Evolutionary conservation across 805 yeast species (phyloP).

Genomic region (Kazachstania taianensis): DNA sequence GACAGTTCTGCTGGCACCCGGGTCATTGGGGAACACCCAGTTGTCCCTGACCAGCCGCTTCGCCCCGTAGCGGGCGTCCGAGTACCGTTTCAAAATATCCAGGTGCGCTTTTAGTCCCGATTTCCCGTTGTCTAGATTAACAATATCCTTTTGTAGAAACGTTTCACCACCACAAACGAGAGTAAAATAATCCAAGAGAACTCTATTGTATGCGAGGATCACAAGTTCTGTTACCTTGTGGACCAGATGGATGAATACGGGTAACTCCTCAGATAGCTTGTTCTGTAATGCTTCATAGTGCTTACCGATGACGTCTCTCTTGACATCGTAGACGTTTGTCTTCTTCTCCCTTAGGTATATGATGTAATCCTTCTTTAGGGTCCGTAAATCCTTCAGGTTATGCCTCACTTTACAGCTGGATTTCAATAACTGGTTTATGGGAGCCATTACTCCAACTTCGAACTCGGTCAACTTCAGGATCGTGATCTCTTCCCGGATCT

Average conservation of each 20-base stretch:
- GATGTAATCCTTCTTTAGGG: conserved; percentile 29
- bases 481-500: conserved; percentile 24
- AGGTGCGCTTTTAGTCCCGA: too few species aligned
- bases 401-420: conserved; percentile 18
- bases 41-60: conserved; percentile 25
- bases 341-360: conserved; percentile 17
- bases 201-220: conserved; percentile 15
- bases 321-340: conserved; percentile 17
- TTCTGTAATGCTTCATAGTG: conserved; percentile 23
- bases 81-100: conserved; percentile 30
- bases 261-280: conserved; percentile 27
- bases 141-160: conserved; percentile 20
- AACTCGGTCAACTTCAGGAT: conserved; percentile 20
- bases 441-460: conserved; percentile 22
- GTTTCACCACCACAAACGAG: conserved; percentile 26
- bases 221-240: conserved; percentile 10
- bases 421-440: conserved; percentile 19
- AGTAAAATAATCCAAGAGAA: conserved; percentile 24
- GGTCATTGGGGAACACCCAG: conserved; percentile 16
- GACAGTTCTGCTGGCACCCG: conserved; percentile 17
- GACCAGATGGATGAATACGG: conserved; percentile 16
- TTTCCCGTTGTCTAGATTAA: conserved; percentile 8
- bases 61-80: conserved; percentile 23
- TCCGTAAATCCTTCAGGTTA: conserved; percentile 25
- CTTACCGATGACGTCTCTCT: conserved; percentile 19